A percentile compares a stretch with the other conserved stretches of the same genome.
These are phyloP conservation scores for Diaporthe sp. DNA, from an alignment of 2,329 filamentous ascomycete genomes.

Conservation along the genomic window DNA sequence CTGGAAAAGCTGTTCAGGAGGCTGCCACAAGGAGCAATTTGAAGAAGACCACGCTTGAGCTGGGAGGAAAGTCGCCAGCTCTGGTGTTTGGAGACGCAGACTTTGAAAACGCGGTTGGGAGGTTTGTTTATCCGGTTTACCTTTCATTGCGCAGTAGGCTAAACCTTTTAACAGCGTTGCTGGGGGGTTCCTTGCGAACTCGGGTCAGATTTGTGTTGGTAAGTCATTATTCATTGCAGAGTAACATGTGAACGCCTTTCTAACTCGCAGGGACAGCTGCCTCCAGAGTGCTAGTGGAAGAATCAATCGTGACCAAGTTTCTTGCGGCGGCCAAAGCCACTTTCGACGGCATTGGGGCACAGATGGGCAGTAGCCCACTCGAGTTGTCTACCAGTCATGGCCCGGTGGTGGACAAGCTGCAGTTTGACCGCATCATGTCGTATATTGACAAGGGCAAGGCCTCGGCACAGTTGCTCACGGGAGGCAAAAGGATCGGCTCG, in stretches of 20 bases:
- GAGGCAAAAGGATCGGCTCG: constrained; percentile 21
- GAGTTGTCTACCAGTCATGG: constrained; percentile 13
- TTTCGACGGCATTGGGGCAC: neutral
- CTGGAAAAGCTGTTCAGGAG: constrained; percentile 53
- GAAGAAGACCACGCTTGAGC: constrained; percentile 57
- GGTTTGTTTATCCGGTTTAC: constrained; percentile 1
- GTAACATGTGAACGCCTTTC: neutral
- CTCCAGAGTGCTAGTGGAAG: constrained; percentile 37
- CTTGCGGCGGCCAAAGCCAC: constrained; percentile 1
- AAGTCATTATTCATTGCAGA: neutral
- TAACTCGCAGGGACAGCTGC: constrained; percentile 20
- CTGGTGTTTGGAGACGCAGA: constrained; percentile 60
- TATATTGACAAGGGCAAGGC: constrained; percentile 24
- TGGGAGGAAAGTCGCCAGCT: constrained; percentile 59
- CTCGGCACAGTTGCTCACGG: neutral
- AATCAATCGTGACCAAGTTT: constrained; percentile 26
- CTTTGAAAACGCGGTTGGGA: constrained; percentile 50
- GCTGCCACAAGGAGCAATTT: constrained; percentile 57
- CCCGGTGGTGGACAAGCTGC: constrained; percentile 26
- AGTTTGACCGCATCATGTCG: constrained; percentile 28
- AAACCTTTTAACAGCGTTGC: constrained; percentile 6
- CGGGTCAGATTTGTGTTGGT: constrained; percentile 32
- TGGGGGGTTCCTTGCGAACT: constrained; percentile 24
- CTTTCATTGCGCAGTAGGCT: neutral
- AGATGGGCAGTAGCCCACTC: constrained; percentile 10